Evolutionary conservation across 1,284 basidiomycete species (phyloP), one percentile per base, ranked within the genome.

Genomic region (Hemileia vastatrix): DNA sequence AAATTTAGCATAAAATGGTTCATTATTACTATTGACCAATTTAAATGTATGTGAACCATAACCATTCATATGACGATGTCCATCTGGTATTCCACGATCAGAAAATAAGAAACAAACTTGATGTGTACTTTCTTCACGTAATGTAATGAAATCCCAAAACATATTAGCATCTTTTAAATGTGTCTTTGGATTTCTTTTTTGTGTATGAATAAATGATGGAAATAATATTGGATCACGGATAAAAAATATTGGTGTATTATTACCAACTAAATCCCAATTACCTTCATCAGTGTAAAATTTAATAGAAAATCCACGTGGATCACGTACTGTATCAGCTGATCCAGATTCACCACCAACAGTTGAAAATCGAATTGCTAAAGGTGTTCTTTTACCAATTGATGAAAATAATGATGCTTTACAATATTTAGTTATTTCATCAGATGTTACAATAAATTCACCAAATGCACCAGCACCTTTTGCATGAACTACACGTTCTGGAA

Each of bases 301-400:
- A 59, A 81, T 78, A 0, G 89, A 87, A 69, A 92, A 91, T 0
- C 89, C 89, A 67, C 89, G 83, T 19, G 88, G 86, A 70, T 92
- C 88, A 48, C 89, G 83, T 21, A 86, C 87, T 24, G 85, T 86
- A 57, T 74, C 72, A 0, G 73, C n/a, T n/a, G n/a, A n/a, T n/a
- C n/a, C n/a, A n/a, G n/a, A n/a, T n/a, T n/a, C n/a, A 62, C 92
- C 79, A 33, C 79, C 80, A 63, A 81, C 80, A 27, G 79, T 81
- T 21, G 77, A 79, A 71, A 79, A 77, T 47, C 78, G 76, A 15
- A 70, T 66, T 31, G 77, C 76, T 43, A 77, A 45, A 11, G 76
- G 75, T 1, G 67, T 68, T 64, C 67, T 67, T 36, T 54, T 68
- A 8, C 70, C 70, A 36, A 57, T 36, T 57, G 61, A 70, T 65